phyloP scores from a whole-genome alignment of 345 rosid species.

The Eucalyptus polyanthemos region DNA sequence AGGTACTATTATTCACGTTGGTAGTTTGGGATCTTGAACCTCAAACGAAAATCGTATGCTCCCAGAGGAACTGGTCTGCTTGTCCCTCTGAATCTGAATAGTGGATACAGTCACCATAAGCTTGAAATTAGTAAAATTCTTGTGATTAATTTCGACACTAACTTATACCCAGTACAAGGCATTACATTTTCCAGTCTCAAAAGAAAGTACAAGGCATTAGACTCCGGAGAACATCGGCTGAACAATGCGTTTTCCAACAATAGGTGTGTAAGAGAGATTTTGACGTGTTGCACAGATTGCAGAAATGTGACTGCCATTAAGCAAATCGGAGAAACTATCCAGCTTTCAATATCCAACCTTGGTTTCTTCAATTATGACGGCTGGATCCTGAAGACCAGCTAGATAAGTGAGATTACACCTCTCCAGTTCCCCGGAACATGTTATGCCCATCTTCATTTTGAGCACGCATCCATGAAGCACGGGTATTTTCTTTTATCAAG shows the following conservation, averaged over 20 bases:
- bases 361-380: neutral
- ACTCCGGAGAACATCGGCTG: neutral
- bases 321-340: neutral
- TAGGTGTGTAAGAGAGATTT: neutral
- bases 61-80: neutral
- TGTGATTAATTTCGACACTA: neutral
- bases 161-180: slow-evolving; percentile 12
- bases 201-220: neutral
- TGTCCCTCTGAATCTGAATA: neutral
- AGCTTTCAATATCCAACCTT: neutral
- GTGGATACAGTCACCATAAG: neutral
- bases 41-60: neutral
- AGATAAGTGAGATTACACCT: neutral
- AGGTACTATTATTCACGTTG: too few species aligned
- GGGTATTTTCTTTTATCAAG: neutral
- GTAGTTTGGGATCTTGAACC: neutral
- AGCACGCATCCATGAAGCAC: neutral
- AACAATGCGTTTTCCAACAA: neutral
- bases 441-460: neutral
- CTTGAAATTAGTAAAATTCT: neutral
- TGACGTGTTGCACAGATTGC: neutral
- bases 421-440: neutral
- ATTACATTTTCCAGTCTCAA: neutral
- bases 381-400: neutral
- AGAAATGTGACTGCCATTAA: neutral